These are phyloP conservation scores for Pharus latifolius DNA, from an alignment of 176 grass and related monocot species.

Conservation along the genomic window DNA sequence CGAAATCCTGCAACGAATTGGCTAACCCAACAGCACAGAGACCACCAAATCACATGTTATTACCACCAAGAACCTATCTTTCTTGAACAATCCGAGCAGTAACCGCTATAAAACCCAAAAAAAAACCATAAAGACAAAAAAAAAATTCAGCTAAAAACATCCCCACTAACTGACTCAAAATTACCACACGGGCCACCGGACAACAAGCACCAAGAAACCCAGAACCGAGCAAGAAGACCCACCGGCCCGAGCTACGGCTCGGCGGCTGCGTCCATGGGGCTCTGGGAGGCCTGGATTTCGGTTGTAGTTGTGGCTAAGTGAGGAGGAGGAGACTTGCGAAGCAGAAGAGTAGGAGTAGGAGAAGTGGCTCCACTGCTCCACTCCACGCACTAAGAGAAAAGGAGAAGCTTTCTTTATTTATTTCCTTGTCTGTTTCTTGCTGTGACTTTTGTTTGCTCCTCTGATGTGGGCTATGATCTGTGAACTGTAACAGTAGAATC, in stretches of 20 bases:
- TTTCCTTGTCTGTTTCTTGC: slow-evolving; percentile 11
- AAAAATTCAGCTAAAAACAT: background rate
- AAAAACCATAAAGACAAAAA: background rate
- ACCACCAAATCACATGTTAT: background rate
- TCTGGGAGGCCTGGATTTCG: background rate
- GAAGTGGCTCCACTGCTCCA: background rate
- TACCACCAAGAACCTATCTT: background rate
- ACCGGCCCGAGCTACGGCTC: slow-evolving; percentile 10
- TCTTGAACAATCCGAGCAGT: background rate
- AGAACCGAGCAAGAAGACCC: slow-evolving; percentile 1
- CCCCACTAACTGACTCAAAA: background rate
- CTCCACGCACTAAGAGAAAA: slow-evolving; percentile 19
- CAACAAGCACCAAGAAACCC: background rate
- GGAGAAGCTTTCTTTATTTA: background rate
- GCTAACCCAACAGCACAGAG: background rate
- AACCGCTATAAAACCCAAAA: background rate
- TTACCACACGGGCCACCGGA: background rate
- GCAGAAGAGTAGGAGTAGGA: background rate
- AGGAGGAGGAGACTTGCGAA: background rate
- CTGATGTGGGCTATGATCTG: no score
- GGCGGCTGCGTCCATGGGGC: slow-evolving; percentile 10
- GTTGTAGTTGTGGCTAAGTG: background rate
- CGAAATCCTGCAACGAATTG: background rate
- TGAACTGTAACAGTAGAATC: no score
- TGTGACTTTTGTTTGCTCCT: no score